Base-by-base conservation (phyloP, 2,329 filamentous ascomycete species). In the Exophiala mesophila region DNA sequence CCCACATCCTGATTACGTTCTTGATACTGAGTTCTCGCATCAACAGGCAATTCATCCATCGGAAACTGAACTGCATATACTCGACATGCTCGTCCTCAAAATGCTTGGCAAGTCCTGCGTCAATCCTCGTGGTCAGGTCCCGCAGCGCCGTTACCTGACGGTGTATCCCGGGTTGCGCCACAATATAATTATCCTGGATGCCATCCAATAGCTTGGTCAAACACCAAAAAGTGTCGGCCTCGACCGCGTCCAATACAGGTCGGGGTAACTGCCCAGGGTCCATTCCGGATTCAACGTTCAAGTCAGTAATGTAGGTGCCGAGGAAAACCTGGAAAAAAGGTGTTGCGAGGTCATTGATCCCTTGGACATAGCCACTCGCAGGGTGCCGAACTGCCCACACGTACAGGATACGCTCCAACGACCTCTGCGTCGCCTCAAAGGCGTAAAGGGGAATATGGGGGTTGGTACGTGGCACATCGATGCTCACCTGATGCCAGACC, bases 401-500 rank as follows among this genome's bases (percentile, higher is more conserved):
- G 61, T 98, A 98, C 15, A 98, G 68, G 55, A 98, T 97, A 36
- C 90, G 81, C 65, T 98, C 94, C 10, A 98, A 70, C 1, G 88
- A 96, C 41, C 89, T 75, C 62, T 98, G 92, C 1, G 94, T 98
- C 3, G 90, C 90, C 65, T 97, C 90, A 60, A 95, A 97, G 53
- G 87, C 79, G 66, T 98, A 98, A 0, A 98, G 74, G 55, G 94
- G 86, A 40, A 98, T 83, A 64, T 97, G 92, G 8, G 92, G 92
- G 60, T 95, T 97, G 3, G 92, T 98, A 37, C 92, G 80, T 2
- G 92, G 92, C 16, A 97, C 87, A 60, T 98, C 92, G 59, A 98
- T 98, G 65, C 88, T 96, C 66, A 98, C 97, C 61, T 98, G 92
- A 68, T 98, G 92, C 92, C 92, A 98, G 45, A 98, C 82, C n/a